Evolutionary conservation across 164 flowering plant genomes (phyloP), one percentile per base, ranked within the genome.

Genomic region (Warburgia ugandensis): DNA sequence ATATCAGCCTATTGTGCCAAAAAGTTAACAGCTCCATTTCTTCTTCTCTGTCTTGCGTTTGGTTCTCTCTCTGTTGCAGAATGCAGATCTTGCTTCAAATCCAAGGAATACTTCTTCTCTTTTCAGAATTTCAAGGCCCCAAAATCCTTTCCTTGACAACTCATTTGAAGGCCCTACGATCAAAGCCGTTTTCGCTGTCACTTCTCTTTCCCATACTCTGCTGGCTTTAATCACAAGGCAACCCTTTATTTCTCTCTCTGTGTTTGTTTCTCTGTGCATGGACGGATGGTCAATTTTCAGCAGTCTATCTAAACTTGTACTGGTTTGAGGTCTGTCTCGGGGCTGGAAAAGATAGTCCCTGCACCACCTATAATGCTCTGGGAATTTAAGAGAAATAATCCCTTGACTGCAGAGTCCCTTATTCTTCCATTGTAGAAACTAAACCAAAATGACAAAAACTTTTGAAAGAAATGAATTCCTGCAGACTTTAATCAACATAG

Each of bases 101-200:
- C 44, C 63, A 62, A 66, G 74, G 11, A 65, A 70, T 66, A 35
- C 59, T 62, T 39, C 50, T 56, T 3, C 36, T 69, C 61, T 47
- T 49, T 30, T 48, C 60, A 54, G 43, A 19, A 22, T 50, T 46
- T 52, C 63, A 30, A 55, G 33, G 26, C 23, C 13, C 48, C 30
- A 29, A 36, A 10, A 20, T 17, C n/a, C 21, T 26, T 21, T 25
- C 40, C 22, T 51, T 56, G 61, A 50, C 61, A 50, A 55, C 46
- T 43, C 65, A 36, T 42, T 48, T 30, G n/a, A 37, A 37, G n/a
- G 41, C 14, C 41, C 41, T 16, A 14, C 14, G 14, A 1, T 14
- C 5, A 16, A 8, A 37, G 17, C n/a, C 43, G 45, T 37, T 26
- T 27, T 20, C 52, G 1, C 29, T 37, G n/a, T n/a, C n/a, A n/a